A percentile compares a stretch with the other conserved stretches of the same genome.
Conservation (phyloP, 139 green algal species). For the Monoraphidium neglectum region DNA sequence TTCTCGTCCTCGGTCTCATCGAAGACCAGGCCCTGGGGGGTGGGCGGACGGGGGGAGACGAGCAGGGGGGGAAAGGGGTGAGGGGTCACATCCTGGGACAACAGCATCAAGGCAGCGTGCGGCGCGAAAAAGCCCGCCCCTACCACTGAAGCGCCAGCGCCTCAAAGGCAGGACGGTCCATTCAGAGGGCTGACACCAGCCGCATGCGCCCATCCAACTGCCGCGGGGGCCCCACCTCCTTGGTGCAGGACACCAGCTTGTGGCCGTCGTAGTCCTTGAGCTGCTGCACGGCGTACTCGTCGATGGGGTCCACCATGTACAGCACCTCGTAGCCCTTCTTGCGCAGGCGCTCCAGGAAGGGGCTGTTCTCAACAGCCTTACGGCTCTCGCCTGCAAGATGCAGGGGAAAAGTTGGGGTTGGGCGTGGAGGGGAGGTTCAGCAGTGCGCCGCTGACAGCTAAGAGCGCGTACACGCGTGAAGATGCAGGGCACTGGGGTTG, state of each 20-base stretch:
- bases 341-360: constrained; percentile 98
- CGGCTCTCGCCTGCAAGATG: constrained; percentile 74
- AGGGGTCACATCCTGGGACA: too few species aligned
- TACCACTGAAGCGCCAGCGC: too few species aligned
- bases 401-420: background rate
- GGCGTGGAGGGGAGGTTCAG: background rate
- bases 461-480: too few species aligned
- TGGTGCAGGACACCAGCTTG: constrained; percentile 98
- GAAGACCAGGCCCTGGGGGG: constrained; percentile 20
- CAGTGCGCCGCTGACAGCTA: background rate
- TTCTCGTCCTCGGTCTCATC: constrained; percentile 88
- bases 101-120: too few species aligned
- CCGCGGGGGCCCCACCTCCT: constrained; percentile 77
- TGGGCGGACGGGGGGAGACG: too few species aligned
- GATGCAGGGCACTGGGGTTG: too few species aligned
- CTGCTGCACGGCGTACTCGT: constrained; percentile 99
- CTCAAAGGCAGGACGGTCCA: too few species aligned
- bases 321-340: constrained; percentile 97
- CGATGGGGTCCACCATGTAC: constrained; percentile 99
- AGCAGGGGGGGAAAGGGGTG: too few species aligned
- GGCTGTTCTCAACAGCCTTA: constrained; percentile 98
- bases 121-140: too few species aligned
- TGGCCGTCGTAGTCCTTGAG: constrained; percentile 95
- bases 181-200: too few species aligned
- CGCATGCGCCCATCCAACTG: too few species aligned